Evolutionary conservation across 805 yeast species (phyloP).

Genomic region (Vanderwaltozyma yarrowii): DNA sequence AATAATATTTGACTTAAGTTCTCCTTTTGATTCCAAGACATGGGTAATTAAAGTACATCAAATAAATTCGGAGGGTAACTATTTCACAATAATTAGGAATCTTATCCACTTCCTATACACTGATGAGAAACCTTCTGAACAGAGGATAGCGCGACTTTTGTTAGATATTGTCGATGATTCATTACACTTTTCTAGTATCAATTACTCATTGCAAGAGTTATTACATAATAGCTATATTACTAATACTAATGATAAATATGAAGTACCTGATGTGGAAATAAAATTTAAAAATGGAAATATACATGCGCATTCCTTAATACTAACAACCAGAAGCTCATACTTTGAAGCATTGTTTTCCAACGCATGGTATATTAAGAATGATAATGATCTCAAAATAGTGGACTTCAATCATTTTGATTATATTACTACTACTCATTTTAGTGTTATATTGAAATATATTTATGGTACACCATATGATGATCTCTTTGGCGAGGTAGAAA

Average conservation of each 20-base stretch:
- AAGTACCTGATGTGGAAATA: slow-evolving; percentile 35
- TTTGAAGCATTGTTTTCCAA: slow-evolving; percentile 49
- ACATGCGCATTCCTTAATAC: slow-evolving; percentile 39
- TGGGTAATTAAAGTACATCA: slow-evolving; percentile 5
- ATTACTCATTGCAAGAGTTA: slow-evolving; percentile 3
- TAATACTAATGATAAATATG: not conserved
- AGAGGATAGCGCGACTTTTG: slow-evolving; percentile 5
- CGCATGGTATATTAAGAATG: slow-evolving; percentile 37
- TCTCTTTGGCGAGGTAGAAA: slow-evolving; percentile 14
- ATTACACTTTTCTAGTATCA: slow-evolving; percentile 11
- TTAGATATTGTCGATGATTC: slow-evolving; percentile 14
- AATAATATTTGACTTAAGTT: slow-evolving; percentile 1
- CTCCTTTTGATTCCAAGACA: not conserved
- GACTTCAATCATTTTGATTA: slow-evolving; percentile 40
- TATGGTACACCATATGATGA: slow-evolving; percentile 36
- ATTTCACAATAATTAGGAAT: slow-evolving; percentile 1
- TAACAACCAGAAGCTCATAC: slow-evolving; percentile 49
- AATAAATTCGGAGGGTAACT: not conserved
- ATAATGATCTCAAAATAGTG: slow-evolving; percentile 16
- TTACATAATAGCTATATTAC: not conserved
- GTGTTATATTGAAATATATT: slow-evolving; percentile 41
- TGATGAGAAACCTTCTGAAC: slow-evolving; percentile 11
- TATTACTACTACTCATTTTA: slow-evolving; percentile 32
- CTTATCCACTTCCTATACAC: slow-evolving; percentile 20
- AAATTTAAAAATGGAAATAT: slow-evolving; percentile 37